Conservation (phyloP, 2,329 filamentous ascomycete species). For the Tothia fuscella region DNA sequence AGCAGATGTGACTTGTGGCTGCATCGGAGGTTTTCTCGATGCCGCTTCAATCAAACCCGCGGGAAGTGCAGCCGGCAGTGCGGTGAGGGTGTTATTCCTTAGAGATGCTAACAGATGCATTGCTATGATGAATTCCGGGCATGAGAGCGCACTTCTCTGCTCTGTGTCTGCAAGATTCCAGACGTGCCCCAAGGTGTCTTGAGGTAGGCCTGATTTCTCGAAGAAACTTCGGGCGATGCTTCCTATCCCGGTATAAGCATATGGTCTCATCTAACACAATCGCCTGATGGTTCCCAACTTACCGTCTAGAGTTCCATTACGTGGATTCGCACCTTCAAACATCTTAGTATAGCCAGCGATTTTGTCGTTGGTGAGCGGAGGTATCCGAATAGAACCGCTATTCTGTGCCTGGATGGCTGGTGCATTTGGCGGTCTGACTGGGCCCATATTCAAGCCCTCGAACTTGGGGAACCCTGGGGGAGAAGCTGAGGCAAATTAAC, state of each 20-base stretch:
- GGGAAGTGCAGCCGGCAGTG: constrained; percentile 68
- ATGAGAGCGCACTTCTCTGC: constrained; percentile 73
- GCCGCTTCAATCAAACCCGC: constrained; percentile 85
- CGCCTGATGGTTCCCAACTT: not conserved
- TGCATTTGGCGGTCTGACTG: constrained; percentile 10
- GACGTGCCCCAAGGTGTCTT: constrained; percentile 84
- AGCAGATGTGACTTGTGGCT: constrained; percentile 41
- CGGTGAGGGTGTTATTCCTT: constrained; percentile 70
- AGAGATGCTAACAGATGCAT: constrained; percentile 94
- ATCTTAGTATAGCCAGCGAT: constrained; percentile 77
- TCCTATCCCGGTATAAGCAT: constrained; percentile 34
- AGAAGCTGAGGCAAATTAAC: constrained; percentile 39
- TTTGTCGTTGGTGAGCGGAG: constrained; percentile 78
- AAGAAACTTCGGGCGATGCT: constrained; percentile 90
- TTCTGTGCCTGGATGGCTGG: constrained; percentile 26
- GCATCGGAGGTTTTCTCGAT: constrained; percentile 42
- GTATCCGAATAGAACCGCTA: constrained; percentile 65
- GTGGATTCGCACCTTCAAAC: constrained; percentile 76
- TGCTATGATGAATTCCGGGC: constrained; percentile 91
- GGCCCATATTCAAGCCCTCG: constrained; percentile 54
- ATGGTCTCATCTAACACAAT: not conserved
- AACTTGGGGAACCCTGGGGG: constrained; percentile 69
- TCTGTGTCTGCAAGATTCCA: constrained; percentile 94
- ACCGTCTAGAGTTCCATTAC: constrained; percentile 33
- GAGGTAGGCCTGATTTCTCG: constrained; percentile 80